These are phyloP conservation scores for Macrophomina tecta DNA, from an alignment of 2,329 filamentous ascomycete species.

Conservation along the genomic window DNA sequence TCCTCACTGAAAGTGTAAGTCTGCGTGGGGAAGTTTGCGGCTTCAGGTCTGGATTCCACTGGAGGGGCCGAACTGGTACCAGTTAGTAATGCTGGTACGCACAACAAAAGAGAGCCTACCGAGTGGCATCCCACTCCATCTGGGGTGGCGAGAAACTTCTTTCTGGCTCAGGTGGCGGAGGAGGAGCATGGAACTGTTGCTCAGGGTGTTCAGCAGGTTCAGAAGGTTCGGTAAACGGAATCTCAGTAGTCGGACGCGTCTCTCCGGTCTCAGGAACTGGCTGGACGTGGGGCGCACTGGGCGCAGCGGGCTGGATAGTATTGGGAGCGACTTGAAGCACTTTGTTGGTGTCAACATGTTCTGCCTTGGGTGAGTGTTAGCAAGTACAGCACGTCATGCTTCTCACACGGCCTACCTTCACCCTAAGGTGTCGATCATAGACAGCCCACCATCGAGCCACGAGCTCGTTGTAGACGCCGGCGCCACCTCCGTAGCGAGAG, in stretches of 20 bases:
- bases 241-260: conserved; percentile 46
- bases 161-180: conserved; percentile 53
- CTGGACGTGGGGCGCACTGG: conserved; percentile 19
- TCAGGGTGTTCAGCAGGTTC: conserved; percentile 53
- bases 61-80: conserved; percentile 55
- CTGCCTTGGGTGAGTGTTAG: conserved; percentile 11
- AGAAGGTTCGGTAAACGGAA: conserved; percentile 51
- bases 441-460: conserved; percentile 91
- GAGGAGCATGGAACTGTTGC: conserved; percentile 47
- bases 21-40: conserved; percentile 77
- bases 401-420: conserved; percentile 1
- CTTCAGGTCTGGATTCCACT: conserved; percentile 77
- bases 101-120: conserved; percentile 48
- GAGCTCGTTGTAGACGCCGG: conserved; percentile 79
- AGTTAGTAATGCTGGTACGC: conserved; percentile 29
- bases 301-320: conserved; percentile 31
- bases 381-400: neutral
- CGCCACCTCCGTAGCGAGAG: conserved; percentile 54
- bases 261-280: conserved; percentile 37
- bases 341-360: conserved; percentile 3
- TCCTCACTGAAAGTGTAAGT: conserved; percentile 86
- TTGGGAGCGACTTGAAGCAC: conserved; percentile 22
- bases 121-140: conserved; percentile 67
- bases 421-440: conserved; percentile 83
- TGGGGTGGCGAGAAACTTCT: conserved; percentile 63